Percentiles rank a stretch among this genome's conserved stretches.
phyloP scores from a whole-genome alignment of 140 eudicot species.

The Eryngium alpinum region DNA sequence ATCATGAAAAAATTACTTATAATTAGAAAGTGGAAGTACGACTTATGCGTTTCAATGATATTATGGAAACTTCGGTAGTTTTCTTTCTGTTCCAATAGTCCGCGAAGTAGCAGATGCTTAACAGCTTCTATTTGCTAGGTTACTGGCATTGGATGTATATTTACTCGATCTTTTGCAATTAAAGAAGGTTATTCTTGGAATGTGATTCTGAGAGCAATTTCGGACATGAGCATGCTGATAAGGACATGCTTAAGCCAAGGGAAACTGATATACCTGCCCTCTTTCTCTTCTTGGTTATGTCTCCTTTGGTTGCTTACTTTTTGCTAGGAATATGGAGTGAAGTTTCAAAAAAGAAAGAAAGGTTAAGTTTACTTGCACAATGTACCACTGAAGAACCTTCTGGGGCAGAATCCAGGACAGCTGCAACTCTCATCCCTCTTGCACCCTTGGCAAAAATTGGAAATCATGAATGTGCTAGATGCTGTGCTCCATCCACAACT shows the following conservation, averaged over 20 bases:
- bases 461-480: conserved; percentile 65
- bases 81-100: background rate
- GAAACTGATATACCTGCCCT: conserved; percentile 62
- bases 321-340: conserved; percentile 89
- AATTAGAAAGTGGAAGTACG: background rate
- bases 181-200: conserved; percentile 21
- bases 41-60: background rate
- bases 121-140: background rate
- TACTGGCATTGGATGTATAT: background rate
- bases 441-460: conserved; percentile 40
- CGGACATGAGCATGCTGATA: conserved; percentile 79
- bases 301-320: conserved; percentile 65
- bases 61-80: background rate
- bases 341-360: conserved; percentile 48
- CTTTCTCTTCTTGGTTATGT: conserved; percentile 69
- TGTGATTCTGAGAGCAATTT: conserved; percentile 19
- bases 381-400: conserved; percentile 54
- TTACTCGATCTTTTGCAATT: conserved; percentile 19
- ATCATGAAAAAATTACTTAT: background rate
- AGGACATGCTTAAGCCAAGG: conserved; percentile 85
- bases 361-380: conserved; percentile 43
- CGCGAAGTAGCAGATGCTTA: background rate
- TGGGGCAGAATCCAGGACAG: conserved; percentile 45
- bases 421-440: conserved; percentile 39
- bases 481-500: conserved; percentile 59